Base-by-base conservation (phyloP, 495 filamentous ascomycete species). In the Xylaria telfairii region DNA sequence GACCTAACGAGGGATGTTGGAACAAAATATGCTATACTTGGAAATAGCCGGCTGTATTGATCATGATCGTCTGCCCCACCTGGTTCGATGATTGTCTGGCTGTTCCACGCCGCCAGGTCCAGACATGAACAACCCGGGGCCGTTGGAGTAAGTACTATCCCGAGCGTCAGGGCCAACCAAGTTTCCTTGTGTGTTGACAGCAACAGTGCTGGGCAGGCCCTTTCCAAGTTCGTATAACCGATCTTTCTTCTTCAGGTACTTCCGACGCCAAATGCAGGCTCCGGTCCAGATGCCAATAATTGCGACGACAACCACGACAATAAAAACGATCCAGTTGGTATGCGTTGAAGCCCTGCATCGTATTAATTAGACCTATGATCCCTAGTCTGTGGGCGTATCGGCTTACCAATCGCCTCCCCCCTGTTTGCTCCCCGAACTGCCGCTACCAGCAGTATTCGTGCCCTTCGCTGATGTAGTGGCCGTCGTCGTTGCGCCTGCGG, bases 301-400 rank as follows among this genome's bases (percentile, higher is more conserved):
- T 60, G 78, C 84, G 34, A 88, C 80, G 17, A 87, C 79, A 54
- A 88, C 77, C 65, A 88, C 76, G 61, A 88, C 81, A 39, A 87
- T 78, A 77, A 88, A 86, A 64, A 88, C 82, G n/a, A 88, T 83
- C 85, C 85, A 88, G 79, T 84, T 80, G 73, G 81, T 85, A 74
- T 88, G 87, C 3, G 67, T 80, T 3, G 79, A 79, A 39, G 87
- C 68, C 87, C 86, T 88, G 71, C 3, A 59, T 24, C 3, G 26
- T n/a, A 24, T 17, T 24, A 30, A 59, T 63, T 28, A 65, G 56
- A 51, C 19, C 19, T 26, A 44, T 21, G 51, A 17, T 54, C 19
- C 34, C 15, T 24, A 10, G 21, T n/a, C 9, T 42, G 5, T 44
- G 39, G 8, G n/a, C 1, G 12, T 19, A 65, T 26, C 44, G 49